These are phyloP conservation scores for Talaromyces sp. DNA, from an alignment of 2,329 filamentous ascomycete species.

Conservation along the genomic window DNA sequence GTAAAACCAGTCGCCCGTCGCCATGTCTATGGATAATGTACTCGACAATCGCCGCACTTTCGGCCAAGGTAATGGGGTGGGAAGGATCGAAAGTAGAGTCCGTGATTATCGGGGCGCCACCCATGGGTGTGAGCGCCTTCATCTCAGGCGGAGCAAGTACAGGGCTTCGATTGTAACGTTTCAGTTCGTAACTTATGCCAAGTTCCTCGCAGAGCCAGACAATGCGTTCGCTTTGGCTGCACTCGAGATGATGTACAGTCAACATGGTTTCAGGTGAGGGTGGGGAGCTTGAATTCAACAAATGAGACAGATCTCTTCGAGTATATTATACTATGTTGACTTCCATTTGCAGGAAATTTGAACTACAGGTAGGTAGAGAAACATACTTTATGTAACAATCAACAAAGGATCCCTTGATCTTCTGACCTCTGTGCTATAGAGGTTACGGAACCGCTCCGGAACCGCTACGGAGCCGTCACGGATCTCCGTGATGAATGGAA, in stretches of 20 bases:
- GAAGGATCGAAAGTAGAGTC: slow-evolving; percentile 45
- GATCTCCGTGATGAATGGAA: neutral
- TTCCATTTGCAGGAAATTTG: neutral
- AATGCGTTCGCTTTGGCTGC: slow-evolving; percentile 63
- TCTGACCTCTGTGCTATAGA: neutral
- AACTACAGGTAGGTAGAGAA: neutral
- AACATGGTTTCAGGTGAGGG: neutral
- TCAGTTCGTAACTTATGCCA: slow-evolving; percentile 51
- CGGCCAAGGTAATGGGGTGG: slow-evolving; percentile 48
- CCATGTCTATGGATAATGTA: slow-evolving; percentile 59
- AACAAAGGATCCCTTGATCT: neutral
- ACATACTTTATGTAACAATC: neutral
- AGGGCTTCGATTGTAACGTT: slow-evolving; percentile 48
- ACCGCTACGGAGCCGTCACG: neutral
- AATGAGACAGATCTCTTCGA: neutral
- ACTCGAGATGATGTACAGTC: slow-evolving; percentile 52
- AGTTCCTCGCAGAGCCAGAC: slow-evolving; percentile 66
- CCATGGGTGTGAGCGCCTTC: slow-evolving; percentile 49
- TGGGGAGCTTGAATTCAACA: too few species aligned
- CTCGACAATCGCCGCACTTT: slow-evolving; percentile 59
- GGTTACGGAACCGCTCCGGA: neutral
- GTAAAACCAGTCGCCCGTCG: slow-evolving; percentile 48
- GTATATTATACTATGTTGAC: neutral
- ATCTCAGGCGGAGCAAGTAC: slow-evolving; percentile 38
- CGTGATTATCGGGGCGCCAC: slow-evolving; percentile 59